Conservation (phyloP, 352 stramenopile species). For the Blastocystis sp. region DNA sequence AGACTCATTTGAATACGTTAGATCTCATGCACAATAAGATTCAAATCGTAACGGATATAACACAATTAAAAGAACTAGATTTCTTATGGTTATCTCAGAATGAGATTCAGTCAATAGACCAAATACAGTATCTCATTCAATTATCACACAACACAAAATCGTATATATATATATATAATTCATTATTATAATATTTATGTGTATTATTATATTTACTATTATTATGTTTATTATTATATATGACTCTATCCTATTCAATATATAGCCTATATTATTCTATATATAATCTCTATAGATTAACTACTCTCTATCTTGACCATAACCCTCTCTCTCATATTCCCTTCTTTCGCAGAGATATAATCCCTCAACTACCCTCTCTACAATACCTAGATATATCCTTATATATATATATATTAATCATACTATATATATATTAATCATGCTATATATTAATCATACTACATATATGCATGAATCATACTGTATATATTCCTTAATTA, state of each 20-base stretch:
- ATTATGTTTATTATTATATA: background rate
- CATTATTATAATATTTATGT: background rate
- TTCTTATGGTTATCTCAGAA: conserved; percentile 6
- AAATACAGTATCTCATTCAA: too few species aligned
- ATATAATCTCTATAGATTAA: background rate
- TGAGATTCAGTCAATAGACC: background rate
- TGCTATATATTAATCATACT: too few species aligned
- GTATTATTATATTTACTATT: background rate
- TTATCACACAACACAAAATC: conserved; percentile 17
- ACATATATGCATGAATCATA: too few species aligned
- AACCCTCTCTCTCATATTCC: conserved; percentile 10
- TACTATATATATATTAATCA: too few species aligned
- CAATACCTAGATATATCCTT: conserved; percentile 35
- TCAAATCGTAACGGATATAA: background rate
- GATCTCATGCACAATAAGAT: conserved; percentile 26
- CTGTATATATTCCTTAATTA: too few species aligned
- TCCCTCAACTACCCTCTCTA: conserved; percentile 17
- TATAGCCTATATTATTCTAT: too few species aligned
- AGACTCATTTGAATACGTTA: conserved; percentile 21
- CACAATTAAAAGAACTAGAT: conserved; percentile 11
- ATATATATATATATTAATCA: too few species aligned
- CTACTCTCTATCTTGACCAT: conserved; percentile 22
- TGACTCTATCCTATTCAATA: too few species aligned
- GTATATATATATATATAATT: background rate
- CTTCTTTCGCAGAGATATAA: background rate